Conservation (phyloP, 1,284 basidiomycete species). For the Bondarzewia mesenterica region DNA sequence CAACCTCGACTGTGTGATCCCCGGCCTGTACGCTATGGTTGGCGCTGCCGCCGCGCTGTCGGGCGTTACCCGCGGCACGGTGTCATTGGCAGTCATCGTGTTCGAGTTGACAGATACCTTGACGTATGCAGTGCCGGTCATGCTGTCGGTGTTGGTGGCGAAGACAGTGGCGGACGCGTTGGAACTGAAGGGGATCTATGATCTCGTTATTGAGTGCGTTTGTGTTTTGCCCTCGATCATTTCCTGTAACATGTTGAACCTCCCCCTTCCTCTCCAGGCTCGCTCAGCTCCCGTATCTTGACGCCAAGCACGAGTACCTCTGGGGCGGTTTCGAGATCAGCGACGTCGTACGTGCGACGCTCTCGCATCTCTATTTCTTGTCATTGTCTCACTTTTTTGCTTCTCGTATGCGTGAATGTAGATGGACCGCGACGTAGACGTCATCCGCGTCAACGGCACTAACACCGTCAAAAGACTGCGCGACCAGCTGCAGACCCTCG, state of each 20-base stretch:
- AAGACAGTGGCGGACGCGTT: constrained; percentile 91
- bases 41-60: constrained; percentile 85
- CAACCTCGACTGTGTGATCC: constrained; percentile 66
- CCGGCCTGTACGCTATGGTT: constrained; percentile 89
- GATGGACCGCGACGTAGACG: constrained; percentile 58
- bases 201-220: constrained; percentile 82
- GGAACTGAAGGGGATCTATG: constrained; percentile 93
- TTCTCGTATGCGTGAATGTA: constrained; percentile 16
- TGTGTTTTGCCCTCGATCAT: constrained; percentile 15
- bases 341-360: constrained; percentile 56
- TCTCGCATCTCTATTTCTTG: neutral
- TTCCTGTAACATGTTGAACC: neutral
- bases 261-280: constrained; percentile 30
- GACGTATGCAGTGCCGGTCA: constrained; percentile 92
- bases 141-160: constrained; percentile 85
- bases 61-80: constrained; percentile 84
- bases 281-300: constrained; percentile 83
- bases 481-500: constrained; percentile 55
- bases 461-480: constrained; percentile 71
- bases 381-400: constrained; percentile 2
- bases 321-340: constrained; percentile 74
- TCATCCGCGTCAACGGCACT: constrained; percentile 54
- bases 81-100: constrained; percentile 95
- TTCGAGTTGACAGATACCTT: constrained; percentile 93
- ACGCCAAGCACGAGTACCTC: constrained; percentile 81